Evolutionary conservation across 768 basidiomycete species (phyloP), one percentile per base, ranked within the genome.

Genomic region (Trametes gibbosa): DNA sequence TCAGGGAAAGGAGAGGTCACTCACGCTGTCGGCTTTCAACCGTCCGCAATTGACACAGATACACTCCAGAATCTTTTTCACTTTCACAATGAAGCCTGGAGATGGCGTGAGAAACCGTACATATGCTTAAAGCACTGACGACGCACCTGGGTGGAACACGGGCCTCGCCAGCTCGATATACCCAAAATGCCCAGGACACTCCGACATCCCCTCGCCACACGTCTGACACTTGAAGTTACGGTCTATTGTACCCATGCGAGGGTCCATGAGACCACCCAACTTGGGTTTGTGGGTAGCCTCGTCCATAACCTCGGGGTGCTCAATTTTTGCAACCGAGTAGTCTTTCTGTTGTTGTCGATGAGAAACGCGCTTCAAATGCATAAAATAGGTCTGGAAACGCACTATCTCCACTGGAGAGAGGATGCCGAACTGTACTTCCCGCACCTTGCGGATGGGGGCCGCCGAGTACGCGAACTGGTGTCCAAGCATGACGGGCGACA

Each of bases 151-250:
- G 74, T 98, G 96, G 70, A 95, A 98, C 34, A 97, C 93, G n/a
- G 96, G 95, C 67, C 94, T 81, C 43, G 93, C 93, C 69, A 99
- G 78, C 76, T 99, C 97, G 69, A 99, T 93, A 73, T 98, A 95
- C 55, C 97, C 97, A 78, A 99, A 99, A 74, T 98, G 97, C 50
- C 97, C 97, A 25, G 97, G 95, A 77, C 97, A 99, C 73, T 98
- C 97, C 17, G 94, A 89, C 95, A 98, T 98, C n/a, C 95, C 96
- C 81, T 99, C 97, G 65, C 95, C 95, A 73, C 97, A 98, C 27
- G 97, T 98, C 79, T 98, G 95, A 73, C 97, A 99, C 79, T 98
- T 98, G 78, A 96, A 95, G 73, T 95, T 95, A 65, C 94, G 82
- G 79, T 95, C 94, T 67, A 95, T 96, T 27, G 94, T 99, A 39